These are phyloP conservation scores for Phialophora expanda DNA, from an alignment of 2,329 filamentous ascomycete species.

Conservation along the genomic window DNA sequence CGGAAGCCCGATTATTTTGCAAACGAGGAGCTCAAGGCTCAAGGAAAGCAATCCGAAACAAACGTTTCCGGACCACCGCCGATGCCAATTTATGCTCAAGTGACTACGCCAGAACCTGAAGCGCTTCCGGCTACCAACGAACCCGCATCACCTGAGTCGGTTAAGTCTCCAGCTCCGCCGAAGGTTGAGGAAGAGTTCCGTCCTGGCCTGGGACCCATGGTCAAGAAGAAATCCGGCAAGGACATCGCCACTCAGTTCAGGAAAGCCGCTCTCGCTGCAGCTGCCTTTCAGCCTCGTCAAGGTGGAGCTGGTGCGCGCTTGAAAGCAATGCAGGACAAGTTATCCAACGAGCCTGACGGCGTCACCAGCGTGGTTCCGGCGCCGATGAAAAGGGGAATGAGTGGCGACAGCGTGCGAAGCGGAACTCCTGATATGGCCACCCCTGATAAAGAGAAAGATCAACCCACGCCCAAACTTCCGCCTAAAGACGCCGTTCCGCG, in stretches of 20 bases:
- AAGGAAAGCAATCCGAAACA: constrained; percentile 14
- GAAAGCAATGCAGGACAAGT: constrained; percentile 63
- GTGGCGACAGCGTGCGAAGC: constrained; percentile 47
- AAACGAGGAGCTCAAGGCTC: constrained; percentile 12
- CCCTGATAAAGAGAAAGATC: constrained; percentile 42
- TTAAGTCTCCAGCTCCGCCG: constrained; percentile 52
- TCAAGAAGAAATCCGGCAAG: constrained; percentile 73
- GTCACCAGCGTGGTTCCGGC: constrained; percentile 88
- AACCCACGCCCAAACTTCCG: constrained; percentile 38
- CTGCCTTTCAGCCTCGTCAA: constrained; percentile 81
- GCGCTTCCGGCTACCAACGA: constrained; percentile 23
- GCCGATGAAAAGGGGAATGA: constrained; percentile 58
- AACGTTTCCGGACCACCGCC: constrained; percentile 20
- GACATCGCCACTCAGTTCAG: constrained; percentile 77
- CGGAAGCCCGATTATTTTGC: constrained; percentile 27
- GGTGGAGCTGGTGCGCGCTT: constrained; percentile 85
- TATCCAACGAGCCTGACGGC: constrained; percentile 77
- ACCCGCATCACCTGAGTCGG: constrained; percentile 31
- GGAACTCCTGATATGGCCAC: constrained; percentile 39
- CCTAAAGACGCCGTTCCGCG: constrained; percentile 45
- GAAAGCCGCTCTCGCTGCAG: constrained; percentile 76
- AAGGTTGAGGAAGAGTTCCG: constrained; percentile 61
- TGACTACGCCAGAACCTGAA: constrained; percentile 17
- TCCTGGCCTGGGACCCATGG: constrained; percentile 89
- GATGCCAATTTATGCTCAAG: constrained; percentile 11